These are phyloP conservation scores for Colletotrichum chlorophyti DNA, from an alignment of 2,329 filamentous ascomycete species.

Conservation along the genomic window DNA sequence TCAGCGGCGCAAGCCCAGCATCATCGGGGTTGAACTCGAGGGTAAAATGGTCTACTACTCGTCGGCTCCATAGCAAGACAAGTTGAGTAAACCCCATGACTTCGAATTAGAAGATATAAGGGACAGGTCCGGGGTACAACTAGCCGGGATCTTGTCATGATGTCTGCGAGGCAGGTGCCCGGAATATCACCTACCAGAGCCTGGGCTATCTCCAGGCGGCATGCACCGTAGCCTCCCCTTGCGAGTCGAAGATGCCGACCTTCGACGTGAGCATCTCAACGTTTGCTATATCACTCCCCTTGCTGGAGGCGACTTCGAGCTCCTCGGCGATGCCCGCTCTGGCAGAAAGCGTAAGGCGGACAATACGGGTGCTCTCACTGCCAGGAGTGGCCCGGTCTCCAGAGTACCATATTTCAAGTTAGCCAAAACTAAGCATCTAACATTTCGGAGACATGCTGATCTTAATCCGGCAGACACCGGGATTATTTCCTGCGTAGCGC, in stretches of 20 bases:
- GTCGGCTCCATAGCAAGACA: conserved; percentile 81
- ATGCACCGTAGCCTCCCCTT: conserved; percentile 74
- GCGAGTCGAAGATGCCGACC: conserved; percentile 58
- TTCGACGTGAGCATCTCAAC: conserved; percentile 92
- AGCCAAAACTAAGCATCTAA: conserved; percentile 7
- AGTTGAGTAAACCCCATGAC: neutral
- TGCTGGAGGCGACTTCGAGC: conserved; percentile 80
- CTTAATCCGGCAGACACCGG: too few species aligned
- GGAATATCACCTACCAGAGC: conserved; percentile 68
- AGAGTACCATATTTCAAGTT: conserved; percentile 2
- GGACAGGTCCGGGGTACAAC: conserved; percentile 76
- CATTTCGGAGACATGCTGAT: neutral
- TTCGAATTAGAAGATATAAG: too few species aligned
- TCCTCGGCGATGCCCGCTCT: conserved; percentile 72
- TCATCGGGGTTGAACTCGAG: conserved; percentile 85
- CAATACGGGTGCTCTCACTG: neutral
- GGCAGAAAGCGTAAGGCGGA: conserved; percentile 65
- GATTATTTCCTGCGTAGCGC: too few species aligned
- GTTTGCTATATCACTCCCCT: conserved; percentile 87
- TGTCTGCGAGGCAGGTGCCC: conserved; percentile 88
- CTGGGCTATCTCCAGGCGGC: conserved; percentile 81
- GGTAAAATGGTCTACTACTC: conserved; percentile 83
- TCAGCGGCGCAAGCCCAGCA: conserved; percentile 87
- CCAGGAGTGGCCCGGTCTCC: conserved; percentile 15
- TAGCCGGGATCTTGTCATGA: conserved; percentile 65